These are phyloP conservation scores for Penicillium rolfsii DNA, from an alignment of 2,329 filamentous ascomycete species.

Conservation along the genomic window DNA sequence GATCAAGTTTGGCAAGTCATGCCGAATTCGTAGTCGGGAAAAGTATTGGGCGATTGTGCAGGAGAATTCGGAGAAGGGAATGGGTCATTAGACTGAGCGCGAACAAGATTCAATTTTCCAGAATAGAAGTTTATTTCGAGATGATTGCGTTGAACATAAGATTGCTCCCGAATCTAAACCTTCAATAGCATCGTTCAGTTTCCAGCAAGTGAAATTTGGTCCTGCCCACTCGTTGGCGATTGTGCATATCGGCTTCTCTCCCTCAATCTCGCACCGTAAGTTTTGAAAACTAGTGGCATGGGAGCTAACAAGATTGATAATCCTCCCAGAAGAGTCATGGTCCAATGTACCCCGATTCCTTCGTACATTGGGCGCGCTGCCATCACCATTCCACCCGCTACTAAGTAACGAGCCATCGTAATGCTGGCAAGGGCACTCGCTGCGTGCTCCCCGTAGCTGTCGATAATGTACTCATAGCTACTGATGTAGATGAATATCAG, in stretches of 20 bases:
- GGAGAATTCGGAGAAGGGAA: slow-evolving; percentile 40
- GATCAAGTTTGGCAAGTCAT: slow-evolving; percentile 45
- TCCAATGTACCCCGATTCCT: slow-evolving; percentile 43
- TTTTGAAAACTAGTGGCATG: neutral
- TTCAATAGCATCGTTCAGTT: no score
- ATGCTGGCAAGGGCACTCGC: neutral
- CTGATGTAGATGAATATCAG: slow-evolving; percentile 51
- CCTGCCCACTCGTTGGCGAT: no score
- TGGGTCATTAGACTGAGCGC: slow-evolving; percentile 32
- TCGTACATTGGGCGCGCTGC: slow-evolving; percentile 38
- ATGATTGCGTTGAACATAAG: neutral
- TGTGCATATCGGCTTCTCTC: neutral
- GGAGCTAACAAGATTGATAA: slow-evolving; percentile 23
- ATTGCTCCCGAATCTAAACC: neutral
- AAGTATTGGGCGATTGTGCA: slow-evolving; percentile 44
- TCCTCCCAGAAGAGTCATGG: slow-evolving; percentile 41
- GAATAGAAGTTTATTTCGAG: neutral
- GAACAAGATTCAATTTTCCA: neutral
- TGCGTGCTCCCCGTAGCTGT: slow-evolving; percentile 50
- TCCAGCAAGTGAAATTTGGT: no score
- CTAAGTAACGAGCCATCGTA: slow-evolving; percentile 42
- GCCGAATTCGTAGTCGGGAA: slow-evolving; percentile 38
- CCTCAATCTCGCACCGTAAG: neutral
- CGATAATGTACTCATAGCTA: slow-evolving; percentile 59
- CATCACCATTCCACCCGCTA: slow-evolving; percentile 38